phyloP scores from a whole-genome alignment of 163 green algal species.

The Scenedesmus sp. region DNA sequence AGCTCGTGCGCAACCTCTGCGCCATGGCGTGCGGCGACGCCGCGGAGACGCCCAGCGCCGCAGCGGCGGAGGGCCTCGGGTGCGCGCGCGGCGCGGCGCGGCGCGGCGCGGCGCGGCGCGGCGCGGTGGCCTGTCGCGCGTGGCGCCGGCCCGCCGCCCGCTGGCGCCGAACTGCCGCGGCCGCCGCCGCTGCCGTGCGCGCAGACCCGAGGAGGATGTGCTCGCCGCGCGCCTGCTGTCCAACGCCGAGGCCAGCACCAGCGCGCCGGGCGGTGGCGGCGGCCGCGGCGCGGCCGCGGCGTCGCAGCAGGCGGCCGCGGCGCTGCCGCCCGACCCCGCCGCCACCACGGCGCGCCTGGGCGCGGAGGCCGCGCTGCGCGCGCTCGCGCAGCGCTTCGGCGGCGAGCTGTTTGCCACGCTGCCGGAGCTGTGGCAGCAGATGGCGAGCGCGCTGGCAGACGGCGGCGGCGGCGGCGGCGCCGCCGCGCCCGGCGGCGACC shows the following conservation, averaged over 20 bases:
- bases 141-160: not conserved
- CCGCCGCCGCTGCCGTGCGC: not conserved
- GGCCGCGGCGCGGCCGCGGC: slow-evolving; percentile 13
- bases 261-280: slow-evolving; percentile 19
- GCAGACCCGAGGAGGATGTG: slow-evolving; percentile 30
- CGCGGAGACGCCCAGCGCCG: slow-evolving; percentile 57
- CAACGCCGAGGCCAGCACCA: not conserved
- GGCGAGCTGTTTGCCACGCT: slow-evolving; percentile 62
- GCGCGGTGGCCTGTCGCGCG: too few species aligned
- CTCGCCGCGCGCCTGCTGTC: slow-evolving; percentile 28
- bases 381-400: slow-evolving; percentile 64
- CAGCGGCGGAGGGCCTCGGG: slow-evolving; percentile 38
- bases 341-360: slow-evolving; percentile 67
- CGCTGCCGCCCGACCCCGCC: slow-evolving; percentile 21
- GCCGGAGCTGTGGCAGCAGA: slow-evolving; percentile 75
- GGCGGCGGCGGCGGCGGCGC: slow-evolving; percentile 13
- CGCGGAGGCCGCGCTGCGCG: slow-evolving; percentile 74
- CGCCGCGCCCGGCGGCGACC: slow-evolving; percentile 24
- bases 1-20: slow-evolving; percentile 89
- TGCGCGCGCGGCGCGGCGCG: slow-evolving; percentile 29
- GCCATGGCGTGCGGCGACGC: slow-evolving; percentile 80
- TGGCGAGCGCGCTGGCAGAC: slow-evolving; percentile 54
- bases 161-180: slow-evolving; percentile 3
- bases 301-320: slow-evolving; percentile 24
- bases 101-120: too few species aligned